Conservation (phyloP, 129 eudicot species). For the Pulicaria dysenterica region DNA sequence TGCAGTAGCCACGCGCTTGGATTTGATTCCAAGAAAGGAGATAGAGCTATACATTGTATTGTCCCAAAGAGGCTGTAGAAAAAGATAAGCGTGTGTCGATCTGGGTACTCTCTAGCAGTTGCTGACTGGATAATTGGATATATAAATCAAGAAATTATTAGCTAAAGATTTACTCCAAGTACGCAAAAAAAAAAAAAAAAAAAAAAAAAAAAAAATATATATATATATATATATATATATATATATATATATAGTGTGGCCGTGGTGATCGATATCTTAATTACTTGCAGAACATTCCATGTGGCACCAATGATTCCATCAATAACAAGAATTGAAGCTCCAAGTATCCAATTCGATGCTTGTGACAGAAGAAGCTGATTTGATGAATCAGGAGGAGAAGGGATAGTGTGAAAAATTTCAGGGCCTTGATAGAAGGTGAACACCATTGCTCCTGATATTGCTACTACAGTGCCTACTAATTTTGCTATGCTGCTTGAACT, state of each 20-base stretch:
- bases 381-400: slow-evolving; percentile 21
- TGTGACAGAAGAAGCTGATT: slow-evolving; percentile 23
- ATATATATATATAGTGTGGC: too few species aligned
- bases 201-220: too few species aligned
- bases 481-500: slow-evolving; percentile 45
- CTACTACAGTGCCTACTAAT: slow-evolving; percentile 39
- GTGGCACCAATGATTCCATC: slow-evolving; percentile 30
- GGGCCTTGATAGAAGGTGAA: slow-evolving; percentile 47
- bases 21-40: slow-evolving; percentile 12
- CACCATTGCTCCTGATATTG: slow-evolving; percentile 43
- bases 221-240: too few species aligned
- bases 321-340: slow-evolving; percentile 43
- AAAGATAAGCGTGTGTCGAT: slow-evolving; percentile 22
- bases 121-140: slow-evolving; percentile 18
- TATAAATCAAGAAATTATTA: slow-evolving; percentile 6
- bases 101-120: slow-evolving; percentile 26
- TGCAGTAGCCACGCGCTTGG: slow-evolving; percentile 21
- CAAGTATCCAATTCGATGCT: slow-evolving; percentile 47
- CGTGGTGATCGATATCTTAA: too few species aligned
- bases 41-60: slow-evolving; percentile 14
- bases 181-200: too few species aligned
- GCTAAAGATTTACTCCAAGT: neutral
- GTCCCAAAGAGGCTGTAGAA: slow-evolving; percentile 24
- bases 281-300: slow-evolving; percentile 53
- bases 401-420: neutral